Percentiles rank a stretch among this genome's conserved stretches.
Evolutionary conservation across 2,329 filamentous ascomycete genomes (phyloP).

Genomic region (Fusarium scirpi): DNA sequence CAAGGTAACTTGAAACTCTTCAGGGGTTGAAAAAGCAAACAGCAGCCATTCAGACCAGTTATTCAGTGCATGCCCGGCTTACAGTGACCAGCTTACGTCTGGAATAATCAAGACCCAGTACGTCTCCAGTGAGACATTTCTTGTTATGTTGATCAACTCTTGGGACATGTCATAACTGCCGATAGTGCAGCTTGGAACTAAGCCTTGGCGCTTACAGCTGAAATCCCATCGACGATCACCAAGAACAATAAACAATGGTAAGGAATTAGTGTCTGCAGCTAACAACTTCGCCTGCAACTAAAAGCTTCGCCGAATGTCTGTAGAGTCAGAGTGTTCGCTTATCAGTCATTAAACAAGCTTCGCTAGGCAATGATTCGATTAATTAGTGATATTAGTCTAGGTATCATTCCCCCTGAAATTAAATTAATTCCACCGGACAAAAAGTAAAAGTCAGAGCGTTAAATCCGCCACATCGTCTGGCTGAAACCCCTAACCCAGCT

Average conservation of each 20-base stretch:
- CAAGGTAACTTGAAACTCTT: background rate
- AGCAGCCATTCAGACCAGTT: background rate
- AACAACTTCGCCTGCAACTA: background rate
- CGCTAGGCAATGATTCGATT: background rate
- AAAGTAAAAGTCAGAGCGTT: background rate
- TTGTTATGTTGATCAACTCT: background rate
- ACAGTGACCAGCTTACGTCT: background rate
- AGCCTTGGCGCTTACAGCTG: conserved; percentile 8
- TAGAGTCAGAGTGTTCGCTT: background rate
- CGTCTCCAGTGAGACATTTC: background rate
- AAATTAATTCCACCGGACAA: background rate
- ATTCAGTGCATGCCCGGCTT: background rate
- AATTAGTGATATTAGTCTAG: background rate
- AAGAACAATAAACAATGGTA: background rate
- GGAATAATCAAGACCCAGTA: background rate
- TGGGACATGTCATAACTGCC: conserved; percentile 1
- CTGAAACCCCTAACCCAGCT: background rate
- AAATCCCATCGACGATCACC: conserved; percentile 1
- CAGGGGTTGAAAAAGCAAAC: background rate
- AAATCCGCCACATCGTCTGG: background rate
- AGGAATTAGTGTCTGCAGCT: too few relatives aligned
- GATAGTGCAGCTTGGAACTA: conserved; percentile 1
- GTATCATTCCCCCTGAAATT: conserved; percentile 27
- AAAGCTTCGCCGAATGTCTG: background rate
- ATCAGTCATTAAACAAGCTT: background rate